Percentiles rank a stretch among this genome's conserved stretches.
phyloP scores from a whole-genome alignment of 164 flowering plant genomes.

The Euptelea pleiosperma region DNA sequence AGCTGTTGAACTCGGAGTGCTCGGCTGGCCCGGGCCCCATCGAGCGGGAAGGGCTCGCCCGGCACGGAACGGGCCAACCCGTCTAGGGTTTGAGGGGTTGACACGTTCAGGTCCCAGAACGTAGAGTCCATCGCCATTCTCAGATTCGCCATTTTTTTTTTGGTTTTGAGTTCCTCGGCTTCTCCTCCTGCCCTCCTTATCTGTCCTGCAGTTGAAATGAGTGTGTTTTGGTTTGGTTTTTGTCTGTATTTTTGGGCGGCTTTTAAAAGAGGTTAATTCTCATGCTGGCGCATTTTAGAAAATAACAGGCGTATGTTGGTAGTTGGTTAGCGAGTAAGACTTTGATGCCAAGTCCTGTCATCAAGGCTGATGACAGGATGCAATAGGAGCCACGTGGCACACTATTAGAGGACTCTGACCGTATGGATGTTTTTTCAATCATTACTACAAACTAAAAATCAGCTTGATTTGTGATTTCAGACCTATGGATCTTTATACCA shows the following conservation, averaged over 20 bases:
- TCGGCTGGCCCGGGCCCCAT: slow-evolving; percentile 51
- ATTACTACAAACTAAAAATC: too few relatives aligned
- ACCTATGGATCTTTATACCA: too few relatives aligned
- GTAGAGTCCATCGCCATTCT: slow-evolving; percentile 72
- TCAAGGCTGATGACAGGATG: too few relatives aligned
- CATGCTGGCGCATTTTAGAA: too few relatives aligned
- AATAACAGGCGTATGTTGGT: too few relatives aligned
- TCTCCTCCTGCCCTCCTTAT: slow-evolving; percentile 9
- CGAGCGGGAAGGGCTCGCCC: slow-evolving; percentile 66
- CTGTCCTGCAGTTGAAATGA: slow-evolving; percentile 8
- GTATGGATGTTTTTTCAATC: too few relatives aligned
- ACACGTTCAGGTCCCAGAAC: slow-evolving; percentile 62
- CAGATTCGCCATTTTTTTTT: slow-evolving; percentile 59
- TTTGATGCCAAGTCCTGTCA: too few relatives aligned
- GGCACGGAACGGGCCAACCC: slow-evolving; percentile 62
- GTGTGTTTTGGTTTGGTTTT: slow-evolving; percentile 1
- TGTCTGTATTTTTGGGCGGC: background rate
- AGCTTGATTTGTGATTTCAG: too few relatives aligned
- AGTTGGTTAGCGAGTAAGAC: too few relatives aligned
- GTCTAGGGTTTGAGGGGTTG: slow-evolving; percentile 55
- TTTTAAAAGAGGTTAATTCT: background rate
- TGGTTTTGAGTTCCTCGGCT: background rate
- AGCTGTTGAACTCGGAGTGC: slow-evolving; percentile 66
- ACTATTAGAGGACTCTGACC: too few relatives aligned
- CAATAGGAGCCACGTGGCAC: too few relatives aligned